Conservation (phyloP, 1,139 yeast species). For the Debaryomycetaceae sp. region DNA sequence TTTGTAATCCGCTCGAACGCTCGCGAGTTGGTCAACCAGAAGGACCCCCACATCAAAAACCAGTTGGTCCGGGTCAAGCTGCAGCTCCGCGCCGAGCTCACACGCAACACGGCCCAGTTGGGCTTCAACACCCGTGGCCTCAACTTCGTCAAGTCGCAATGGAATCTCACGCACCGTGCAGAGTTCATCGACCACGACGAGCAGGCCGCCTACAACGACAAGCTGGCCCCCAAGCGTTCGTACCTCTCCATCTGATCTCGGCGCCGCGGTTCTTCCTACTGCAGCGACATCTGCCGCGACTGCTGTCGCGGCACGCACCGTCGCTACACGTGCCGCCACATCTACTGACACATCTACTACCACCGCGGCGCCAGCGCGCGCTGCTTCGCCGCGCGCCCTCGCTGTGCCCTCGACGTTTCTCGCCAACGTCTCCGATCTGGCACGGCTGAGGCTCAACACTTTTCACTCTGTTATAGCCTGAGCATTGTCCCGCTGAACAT, state of each 20-base stretch:
- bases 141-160: slow-evolving; percentile 66
- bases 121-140: slow-evolving; percentile 91
- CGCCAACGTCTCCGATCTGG: too few relatives aligned
- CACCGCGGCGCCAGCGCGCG: neutral
- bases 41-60: slow-evolving; percentile 56
- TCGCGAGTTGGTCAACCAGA: slow-evolving; percentile 67
- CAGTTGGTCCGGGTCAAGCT: slow-evolving; percentile 58
- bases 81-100: slow-evolving; percentile 54
- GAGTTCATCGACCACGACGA: slow-evolving; percentile 74
- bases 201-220: slow-evolving; percentile 52
- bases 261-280: neutral
- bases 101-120: slow-evolving; percentile 51
- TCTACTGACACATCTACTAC: neutral
- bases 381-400: too few relatives aligned
- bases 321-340: neutral
- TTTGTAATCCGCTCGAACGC: slow-evolving; percentile 72
- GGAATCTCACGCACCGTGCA: slow-evolving; percentile 72
- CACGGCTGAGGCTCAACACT: too few relatives aligned
- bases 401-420: too few relatives aligned
- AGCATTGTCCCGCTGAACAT: too few relatives aligned
- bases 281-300: neutral
- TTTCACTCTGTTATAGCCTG: too few relatives aligned
- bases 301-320: neutral
- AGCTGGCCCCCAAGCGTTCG: slow-evolving; percentile 64
- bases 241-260: slow-evolving; percentile 36